Conservation (phyloP, 2,329 filamentous ascomycete species). For the Aspergillus caelatus region DNA sequence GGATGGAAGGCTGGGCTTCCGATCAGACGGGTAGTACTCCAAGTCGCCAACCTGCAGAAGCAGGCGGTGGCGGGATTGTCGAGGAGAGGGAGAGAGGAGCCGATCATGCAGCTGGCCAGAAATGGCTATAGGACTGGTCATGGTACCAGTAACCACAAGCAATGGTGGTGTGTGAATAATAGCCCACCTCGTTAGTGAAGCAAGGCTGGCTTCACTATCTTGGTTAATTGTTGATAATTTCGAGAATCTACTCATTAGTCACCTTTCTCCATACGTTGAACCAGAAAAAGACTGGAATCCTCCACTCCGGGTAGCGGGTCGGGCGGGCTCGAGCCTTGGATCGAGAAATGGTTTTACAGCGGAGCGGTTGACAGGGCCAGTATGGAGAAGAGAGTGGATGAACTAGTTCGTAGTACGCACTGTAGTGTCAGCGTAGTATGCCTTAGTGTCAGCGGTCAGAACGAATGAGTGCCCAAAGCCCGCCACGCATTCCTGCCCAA, state of each 20-base stretch:
- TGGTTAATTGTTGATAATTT: neutral
- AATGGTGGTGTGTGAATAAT: conserved; percentile 1
- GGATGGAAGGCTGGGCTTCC: neutral
- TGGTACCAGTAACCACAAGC: neutral
- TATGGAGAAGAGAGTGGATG: conserved; percentile 3
- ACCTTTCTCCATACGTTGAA: neutral
- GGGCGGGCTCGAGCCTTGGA: conserved; percentile 9
- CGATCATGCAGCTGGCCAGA: conserved; percentile 3
- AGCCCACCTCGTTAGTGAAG: neutral
- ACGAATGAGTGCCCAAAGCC: conserved; percentile 35
- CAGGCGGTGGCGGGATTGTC: conserved; percentile 1
- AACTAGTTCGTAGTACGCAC: conserved; percentile 4
- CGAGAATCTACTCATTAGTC: neutral
- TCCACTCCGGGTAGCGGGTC: conserved; percentile 8
- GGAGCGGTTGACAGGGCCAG: conserved; percentile 1
- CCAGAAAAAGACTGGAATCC: neutral
- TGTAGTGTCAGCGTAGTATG: conserved; percentile 4
- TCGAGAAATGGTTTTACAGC: conserved; percentile 1
- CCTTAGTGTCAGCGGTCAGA: conserved; percentile 14
- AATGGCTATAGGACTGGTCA: neutral
- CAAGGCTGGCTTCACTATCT: neutral
- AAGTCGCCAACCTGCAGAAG: neutral
- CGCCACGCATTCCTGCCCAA: conserved; percentile 44
- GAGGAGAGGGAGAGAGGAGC: neutral
- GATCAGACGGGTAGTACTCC: neutral